phyloP scores from a whole-genome alignment of 768 basidiomycete genomes.

The Lepiota venenata region DNA sequence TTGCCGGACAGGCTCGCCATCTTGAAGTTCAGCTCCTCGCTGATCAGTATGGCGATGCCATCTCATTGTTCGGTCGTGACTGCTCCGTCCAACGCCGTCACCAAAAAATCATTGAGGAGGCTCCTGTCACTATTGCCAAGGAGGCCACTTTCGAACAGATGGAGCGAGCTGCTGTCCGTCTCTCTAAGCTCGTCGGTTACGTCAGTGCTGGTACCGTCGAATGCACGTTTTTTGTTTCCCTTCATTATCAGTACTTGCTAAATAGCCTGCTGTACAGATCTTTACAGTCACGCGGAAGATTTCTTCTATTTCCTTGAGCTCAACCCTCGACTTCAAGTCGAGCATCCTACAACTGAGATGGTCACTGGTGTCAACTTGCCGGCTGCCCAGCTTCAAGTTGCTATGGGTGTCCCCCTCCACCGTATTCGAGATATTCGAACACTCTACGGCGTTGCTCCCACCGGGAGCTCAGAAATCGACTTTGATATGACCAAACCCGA shows the following conservation, averaged over 20 bases:
- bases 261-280: constrained; percentile 47
- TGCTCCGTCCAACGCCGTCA: constrained; percentile 99
- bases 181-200: constrained; percentile 99
- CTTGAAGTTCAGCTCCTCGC: constrained; percentile 97
- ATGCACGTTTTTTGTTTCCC: constrained; percentile 50
- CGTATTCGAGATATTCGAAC: constrained; percentile 94
- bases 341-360: constrained; percentile 99
- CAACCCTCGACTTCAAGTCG: constrained; percentile 98
- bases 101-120: constrained; percentile 99
- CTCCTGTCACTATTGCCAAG: constrained; percentile 95
- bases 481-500: constrained; percentile 94
- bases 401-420: constrained; percentile 97
- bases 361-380: constrained; percentile 98
- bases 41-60: constrained; percentile 99
- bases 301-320: constrained; percentile 97
- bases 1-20: constrained; percentile 96
- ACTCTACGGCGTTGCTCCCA: constrained; percentile 91
- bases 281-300: constrained; percentile 93
- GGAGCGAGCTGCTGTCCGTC: constrained; percentile 98
- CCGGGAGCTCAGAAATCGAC: constrained; percentile 89
- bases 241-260: constrained; percentile 7
- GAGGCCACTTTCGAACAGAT: constrained; percentile 92
- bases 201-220: constrained; percentile 99
- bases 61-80: constrained; percentile 97
- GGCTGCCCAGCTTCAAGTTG: constrained; percentile 93